Percentiles rank a stretch among this genome's conserved stretches.
phyloP scores from a whole-genome alignment of 1,284 basidiomycete species.

The Ceratobasidium sp. region DNA sequence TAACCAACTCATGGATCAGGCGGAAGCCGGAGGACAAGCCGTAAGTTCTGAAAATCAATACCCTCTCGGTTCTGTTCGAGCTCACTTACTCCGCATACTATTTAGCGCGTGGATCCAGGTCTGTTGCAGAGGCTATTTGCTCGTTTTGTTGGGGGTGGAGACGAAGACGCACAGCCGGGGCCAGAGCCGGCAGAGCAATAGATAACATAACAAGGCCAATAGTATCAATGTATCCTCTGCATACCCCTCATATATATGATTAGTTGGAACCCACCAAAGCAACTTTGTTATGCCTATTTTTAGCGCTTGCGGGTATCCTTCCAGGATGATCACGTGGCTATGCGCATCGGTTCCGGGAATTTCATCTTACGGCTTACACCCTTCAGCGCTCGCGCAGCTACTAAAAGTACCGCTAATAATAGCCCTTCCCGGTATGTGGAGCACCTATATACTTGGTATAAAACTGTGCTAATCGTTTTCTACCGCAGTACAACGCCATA shows the following conservation, averaged over 20 bases:
- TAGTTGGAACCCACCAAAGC: background rate
- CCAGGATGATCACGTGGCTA: background rate
- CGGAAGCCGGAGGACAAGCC: slow-evolving; percentile 14
- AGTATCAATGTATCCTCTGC: background rate
- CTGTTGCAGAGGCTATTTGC: slow-evolving; percentile 16
- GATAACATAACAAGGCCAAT: background rate
- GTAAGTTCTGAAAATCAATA: slow-evolving; percentile 3
- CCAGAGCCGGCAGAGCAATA: slow-evolving; percentile 5
- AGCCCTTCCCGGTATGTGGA: background rate
- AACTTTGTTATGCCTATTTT: slow-evolving; percentile 8
- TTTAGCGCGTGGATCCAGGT: slow-evolving; percentile 28
- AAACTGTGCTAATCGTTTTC: background rate
- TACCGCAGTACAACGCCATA: background rate
- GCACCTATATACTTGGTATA: background rate
- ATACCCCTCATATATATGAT: background rate
- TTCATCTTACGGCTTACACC: slow-evolving; percentile 25
- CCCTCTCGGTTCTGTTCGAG: background rate
- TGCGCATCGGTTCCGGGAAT: background rate
- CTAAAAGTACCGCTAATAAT: background rate
- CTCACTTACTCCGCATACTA: background rate
- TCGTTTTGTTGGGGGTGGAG: background rate
- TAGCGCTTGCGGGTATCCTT: background rate
- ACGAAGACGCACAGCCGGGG: background rate
- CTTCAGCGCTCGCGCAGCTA: background rate
- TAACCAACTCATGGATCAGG: slow-evolving; percentile 34